phyloP scores from a whole-genome alignment of 106 monocot genomes.

The Dendrobium catenatum region DNA sequence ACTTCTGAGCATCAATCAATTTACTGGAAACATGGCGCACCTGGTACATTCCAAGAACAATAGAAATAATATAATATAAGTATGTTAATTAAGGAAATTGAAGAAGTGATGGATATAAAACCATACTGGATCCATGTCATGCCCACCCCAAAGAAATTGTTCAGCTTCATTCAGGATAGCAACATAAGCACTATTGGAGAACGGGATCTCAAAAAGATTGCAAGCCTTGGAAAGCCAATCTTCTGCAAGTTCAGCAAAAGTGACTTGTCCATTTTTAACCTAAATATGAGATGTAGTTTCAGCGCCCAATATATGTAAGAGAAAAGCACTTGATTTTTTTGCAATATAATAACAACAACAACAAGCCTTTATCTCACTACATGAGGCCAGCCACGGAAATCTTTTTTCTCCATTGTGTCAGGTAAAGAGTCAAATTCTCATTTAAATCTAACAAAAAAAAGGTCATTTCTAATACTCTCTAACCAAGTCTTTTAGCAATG shows the following conservation, averaged over 20 bases:
- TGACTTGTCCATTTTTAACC: conserved; percentile 38
- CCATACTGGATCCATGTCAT: conserved; percentile 73
- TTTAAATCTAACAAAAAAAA: no score
- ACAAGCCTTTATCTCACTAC: no score
- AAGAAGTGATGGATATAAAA: not conserved
- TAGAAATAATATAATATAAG: not conserved
- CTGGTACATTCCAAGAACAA: conserved; percentile 18
- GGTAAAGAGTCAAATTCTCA: no score
- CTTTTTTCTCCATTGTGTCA: no score
- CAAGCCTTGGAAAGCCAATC: conserved; percentile 53
- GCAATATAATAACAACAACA: no score
- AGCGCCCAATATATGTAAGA: not conserved
- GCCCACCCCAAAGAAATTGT: conserved; percentile 83
- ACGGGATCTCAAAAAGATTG: conserved; percentile 51
- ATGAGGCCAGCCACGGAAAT: no score
- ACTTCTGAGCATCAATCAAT: conserved; percentile 49
- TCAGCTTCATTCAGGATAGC: conserved; percentile 54
- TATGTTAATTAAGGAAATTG: not conserved
- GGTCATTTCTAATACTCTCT: no score
- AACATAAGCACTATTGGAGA: conserved; percentile 31
- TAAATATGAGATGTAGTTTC: conserved; percentile 16
- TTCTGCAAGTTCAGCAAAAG: conserved; percentile 57
- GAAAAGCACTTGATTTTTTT: not conserved
- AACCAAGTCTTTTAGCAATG: no score
- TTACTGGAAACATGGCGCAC: conserved; percentile 55